phyloP scores from a whole-genome alignment of 176 grass and related monocot species.

The Neostapfia colusana region DNA sequence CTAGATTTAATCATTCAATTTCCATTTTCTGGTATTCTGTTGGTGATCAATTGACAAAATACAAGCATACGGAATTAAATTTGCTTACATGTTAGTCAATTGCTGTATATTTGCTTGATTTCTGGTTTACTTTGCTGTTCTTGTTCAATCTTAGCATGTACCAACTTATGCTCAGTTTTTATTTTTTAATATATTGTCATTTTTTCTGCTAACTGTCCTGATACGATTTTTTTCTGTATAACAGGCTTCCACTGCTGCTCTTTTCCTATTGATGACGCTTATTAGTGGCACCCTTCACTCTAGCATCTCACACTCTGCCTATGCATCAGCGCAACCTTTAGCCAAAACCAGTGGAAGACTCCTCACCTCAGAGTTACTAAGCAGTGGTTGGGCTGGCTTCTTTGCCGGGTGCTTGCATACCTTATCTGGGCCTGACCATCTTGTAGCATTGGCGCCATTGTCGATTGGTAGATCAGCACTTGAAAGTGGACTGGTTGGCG shows the following conservation, averaged over 20 bases:
- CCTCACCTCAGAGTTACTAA: slow-evolving; percentile 64
- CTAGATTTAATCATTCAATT: neutral
- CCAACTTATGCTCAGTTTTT: neutral
- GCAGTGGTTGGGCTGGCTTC: slow-evolving; percentile 87
- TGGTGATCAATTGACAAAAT: slow-evolving; percentile 2
- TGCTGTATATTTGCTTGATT: neutral
- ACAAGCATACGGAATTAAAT: neutral
- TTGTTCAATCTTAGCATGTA: neutral
- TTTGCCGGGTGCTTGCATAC: slow-evolving; percentile 95
- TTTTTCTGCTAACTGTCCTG: neutral
- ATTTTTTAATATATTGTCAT: neutral
- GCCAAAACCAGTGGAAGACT: slow-evolving; percentile 50
- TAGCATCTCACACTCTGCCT: slow-evolving; percentile 35
- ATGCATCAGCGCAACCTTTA: slow-evolving; percentile 54
- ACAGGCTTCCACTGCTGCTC: slow-evolving; percentile 51
- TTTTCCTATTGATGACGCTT: slow-evolving; percentile 48
- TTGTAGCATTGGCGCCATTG: slow-evolving; percentile 85
- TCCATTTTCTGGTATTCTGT: neutral
- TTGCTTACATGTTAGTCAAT: neutral
- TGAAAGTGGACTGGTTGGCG: slow-evolving; percentile 89
- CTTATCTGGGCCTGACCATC: slow-evolving; percentile 92
- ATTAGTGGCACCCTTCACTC: slow-evolving; percentile 39
- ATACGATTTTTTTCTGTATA: slow-evolving; percentile 13
- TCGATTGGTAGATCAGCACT: slow-evolving; percentile 82
- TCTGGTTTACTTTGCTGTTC: neutral